Conservation (phyloP, 805 yeast species). For the Yarrowia bubula region DNA sequence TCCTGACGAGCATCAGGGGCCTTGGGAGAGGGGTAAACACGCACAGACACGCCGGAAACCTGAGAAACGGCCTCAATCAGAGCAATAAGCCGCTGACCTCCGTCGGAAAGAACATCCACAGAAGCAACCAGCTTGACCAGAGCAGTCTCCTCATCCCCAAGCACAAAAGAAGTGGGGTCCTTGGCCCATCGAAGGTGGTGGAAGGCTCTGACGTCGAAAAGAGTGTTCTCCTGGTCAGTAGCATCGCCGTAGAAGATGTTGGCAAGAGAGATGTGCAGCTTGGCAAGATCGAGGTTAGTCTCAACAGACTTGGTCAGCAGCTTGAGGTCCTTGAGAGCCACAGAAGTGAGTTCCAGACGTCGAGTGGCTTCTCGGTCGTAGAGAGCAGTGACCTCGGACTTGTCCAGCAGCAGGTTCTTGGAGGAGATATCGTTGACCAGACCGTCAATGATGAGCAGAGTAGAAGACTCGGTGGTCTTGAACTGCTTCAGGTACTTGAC, state of each 20-base stretch:
- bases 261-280: neutral
- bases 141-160: neutral
- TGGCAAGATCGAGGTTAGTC: slow-evolving; percentile 1
- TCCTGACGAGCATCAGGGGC: slow-evolving; percentile 35
- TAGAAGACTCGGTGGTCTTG: slow-evolving; percentile 5
- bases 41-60: slow-evolving; percentile 52
- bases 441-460: slow-evolving; percentile 6
- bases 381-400: neutral
- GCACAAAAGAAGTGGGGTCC: neutral
- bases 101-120: slow-evolving; percentile 70
- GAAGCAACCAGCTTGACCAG: slow-evolving; percentile 56
- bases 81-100: slow-evolving; percentile 60
- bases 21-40: slow-evolving; percentile 60
- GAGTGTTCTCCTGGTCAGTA: neutral
- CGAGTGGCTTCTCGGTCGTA: slow-evolving; percentile 8
- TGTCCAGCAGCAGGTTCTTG: neutral
- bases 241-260: neutral
- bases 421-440: slow-evolving; percentile 5
- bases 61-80: slow-evolving; percentile 44
- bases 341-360: slow-evolving; percentile 3
- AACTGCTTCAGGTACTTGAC: slow-evolving; percentile 7
- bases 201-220: slow-evolving; percentile 5
- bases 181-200: slow-evolving; percentile 10
- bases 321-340: neutral
- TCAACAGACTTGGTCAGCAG: neutral